These are phyloP conservation scores for Phytopythium cucurbitacearum DNA, from an alignment of 352 stramenopile species.

Conservation along the genomic window DNA sequence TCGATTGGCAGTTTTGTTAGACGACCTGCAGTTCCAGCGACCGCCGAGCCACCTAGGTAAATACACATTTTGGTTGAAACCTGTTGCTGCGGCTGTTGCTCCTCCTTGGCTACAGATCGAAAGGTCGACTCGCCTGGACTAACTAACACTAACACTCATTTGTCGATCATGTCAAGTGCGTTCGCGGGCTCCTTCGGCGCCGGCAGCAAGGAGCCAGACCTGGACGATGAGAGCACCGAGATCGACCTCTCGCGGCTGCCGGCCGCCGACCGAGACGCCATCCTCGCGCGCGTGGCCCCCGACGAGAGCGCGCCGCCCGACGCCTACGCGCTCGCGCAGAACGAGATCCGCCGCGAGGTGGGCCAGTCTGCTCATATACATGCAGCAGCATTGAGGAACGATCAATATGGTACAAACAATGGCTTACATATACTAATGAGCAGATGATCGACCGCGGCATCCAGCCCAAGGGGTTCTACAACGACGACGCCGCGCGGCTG, in stretches of 20 bases:
- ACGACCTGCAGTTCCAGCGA: too few relatives aligned
- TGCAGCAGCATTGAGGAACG: background rate
- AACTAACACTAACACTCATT: too few relatives aligned
- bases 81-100: too few relatives aligned
- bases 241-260: conserved; percentile 58
- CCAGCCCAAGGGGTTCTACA: conserved; percentile 83
- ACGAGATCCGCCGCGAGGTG: conserved; percentile 79
- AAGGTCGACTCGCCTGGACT: too few relatives aligned
- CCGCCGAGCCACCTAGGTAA: too few relatives aligned
- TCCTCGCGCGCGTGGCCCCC: conserved; percentile 59
- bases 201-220: conserved; percentile 31
- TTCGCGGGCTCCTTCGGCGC: conserved; percentile 31
- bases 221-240: conserved; percentile 61
- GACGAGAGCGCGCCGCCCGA: conserved; percentile 64
- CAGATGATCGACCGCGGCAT: conserved; percentile 82
- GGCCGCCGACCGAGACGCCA: conserved; percentile 59
- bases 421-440: background rate
- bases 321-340: conserved; percentile 70
- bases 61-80: too few relatives aligned
- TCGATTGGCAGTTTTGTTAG: too few relatives aligned
- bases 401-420: background rate
- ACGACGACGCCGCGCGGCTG: conserved; percentile 73
- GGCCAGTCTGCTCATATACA: background rate
- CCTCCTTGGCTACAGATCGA: too few relatives aligned
- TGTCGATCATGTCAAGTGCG: conserved; percentile 3